Base-by-base conservation (phyloP, 148 eudicot genomes). In the Rhododendron williamsianum region DNA sequence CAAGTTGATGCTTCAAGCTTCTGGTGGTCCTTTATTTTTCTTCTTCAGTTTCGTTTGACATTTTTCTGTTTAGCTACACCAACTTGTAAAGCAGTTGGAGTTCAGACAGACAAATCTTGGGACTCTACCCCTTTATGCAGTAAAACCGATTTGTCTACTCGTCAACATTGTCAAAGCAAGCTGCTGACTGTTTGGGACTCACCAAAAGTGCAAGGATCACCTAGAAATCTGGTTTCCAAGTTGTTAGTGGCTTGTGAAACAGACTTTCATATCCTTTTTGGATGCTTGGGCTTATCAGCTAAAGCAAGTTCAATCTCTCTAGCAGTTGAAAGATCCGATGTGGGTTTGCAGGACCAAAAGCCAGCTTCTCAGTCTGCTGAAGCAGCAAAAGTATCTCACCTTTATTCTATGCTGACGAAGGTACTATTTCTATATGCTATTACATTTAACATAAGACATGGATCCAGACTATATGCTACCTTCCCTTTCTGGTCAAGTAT, bases 261-360 rank as follows among this genome's bases (percentile, higher is more conserved):
- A 60, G 99, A 95, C 81, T 89, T 97, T 49, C 90, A 88, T 80
- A 86, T 84, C 81, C 93, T 97, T 76, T 94, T 92, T 91, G 94
- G 93, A 79, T 91, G 82, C 85, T 82, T 90, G 83, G 88, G 90
- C 85, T 84, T 84, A 60, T 54, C 87, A 43, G 87, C 87, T 41
- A 87, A 83, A 85, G 82, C 85, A 81, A 85, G 85, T 35, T 63
- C 52, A 83, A 86, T 72, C 71, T 84, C 89, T 82, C 83, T 76
- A 73, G 85, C 86, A 84, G 88, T 79, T 41, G 86, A 86, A 65
- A 58, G 74, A 81, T 87, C 86, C 79, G 80, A 76, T 74, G 83
- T 33, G 86, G 56, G 88, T 65, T 84, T 86, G 86, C 82, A 60
- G 71, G 87, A 78, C 81, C 46, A 82, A 74, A 79, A 60, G 48